Percentiles rank a stretch among this genome's conserved stretches.
These are phyloP conservation scores for Lomentospora prolificans DNA, from an alignment of 2,329 filamentous ascomycete genomes.

Conservation along the genomic window DNA sequence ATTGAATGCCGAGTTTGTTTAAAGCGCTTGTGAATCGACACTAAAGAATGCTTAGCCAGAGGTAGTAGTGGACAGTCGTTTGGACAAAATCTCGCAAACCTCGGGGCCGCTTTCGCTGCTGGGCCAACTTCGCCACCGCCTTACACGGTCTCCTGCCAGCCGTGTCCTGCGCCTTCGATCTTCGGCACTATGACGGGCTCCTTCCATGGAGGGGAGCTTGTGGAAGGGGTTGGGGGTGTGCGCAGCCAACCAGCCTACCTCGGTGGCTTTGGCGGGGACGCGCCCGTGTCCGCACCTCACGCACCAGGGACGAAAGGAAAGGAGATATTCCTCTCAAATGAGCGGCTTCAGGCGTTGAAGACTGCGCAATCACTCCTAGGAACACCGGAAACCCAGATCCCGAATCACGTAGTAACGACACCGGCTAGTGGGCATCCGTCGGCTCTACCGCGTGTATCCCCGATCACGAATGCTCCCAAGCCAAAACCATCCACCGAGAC, in stretches of 20 bases:
- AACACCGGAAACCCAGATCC: not conserved
- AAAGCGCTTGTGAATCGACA: not conserved
- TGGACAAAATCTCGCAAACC: not conserved
- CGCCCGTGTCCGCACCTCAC: not conserved
- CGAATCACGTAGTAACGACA: too few relatives aligned
- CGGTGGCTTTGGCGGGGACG: not conserved
- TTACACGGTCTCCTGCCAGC: not conserved
- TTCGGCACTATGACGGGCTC: not conserved
- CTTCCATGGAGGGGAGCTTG: too few relatives aligned
- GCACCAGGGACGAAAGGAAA: not conserved
- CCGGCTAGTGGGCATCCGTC: too few relatives aligned
- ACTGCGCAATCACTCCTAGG: not conserved
- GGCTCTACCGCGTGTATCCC: too few relatives aligned
- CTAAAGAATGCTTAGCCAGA: not conserved
- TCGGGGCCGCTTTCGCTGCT: not conserved
- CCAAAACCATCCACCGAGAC: too few relatives aligned
- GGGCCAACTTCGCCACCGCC: not conserved
- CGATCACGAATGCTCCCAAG: too few relatives aligned
- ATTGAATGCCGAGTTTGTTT: too few relatives aligned
- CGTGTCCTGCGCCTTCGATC: not conserved
- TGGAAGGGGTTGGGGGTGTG: too few relatives aligned
- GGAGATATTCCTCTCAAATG: not conserved
- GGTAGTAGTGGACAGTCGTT: not conserved
- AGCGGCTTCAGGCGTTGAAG: not conserved
- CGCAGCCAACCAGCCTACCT: not conserved